Evolutionary conservation across 2,329 filamentous ascomycete genomes (phyloP).

Genomic region (Penicillium sclerotigenum): DNA sequence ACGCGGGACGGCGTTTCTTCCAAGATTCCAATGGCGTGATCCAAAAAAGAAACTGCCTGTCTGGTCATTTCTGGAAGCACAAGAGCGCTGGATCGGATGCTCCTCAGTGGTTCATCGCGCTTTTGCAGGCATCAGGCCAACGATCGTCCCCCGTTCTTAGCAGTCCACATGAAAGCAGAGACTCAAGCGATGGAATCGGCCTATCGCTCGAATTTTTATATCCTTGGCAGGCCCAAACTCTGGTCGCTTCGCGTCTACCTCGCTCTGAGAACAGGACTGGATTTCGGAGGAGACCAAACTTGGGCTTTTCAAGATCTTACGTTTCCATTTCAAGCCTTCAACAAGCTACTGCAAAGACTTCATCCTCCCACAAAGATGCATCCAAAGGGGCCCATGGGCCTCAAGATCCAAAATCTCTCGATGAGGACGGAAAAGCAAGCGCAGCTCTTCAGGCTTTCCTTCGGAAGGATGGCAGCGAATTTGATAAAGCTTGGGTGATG

Average conservation of each 20-base stretch:
- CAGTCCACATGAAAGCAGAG: conserved; percentile 9
- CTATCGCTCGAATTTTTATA: conserved; percentile 43
- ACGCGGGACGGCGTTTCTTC: conserved; percentile 47
- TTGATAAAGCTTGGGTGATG: conserved; percentile 44
- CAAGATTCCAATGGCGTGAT: conserved; percentile 40
- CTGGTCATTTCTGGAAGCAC: conserved; percentile 38
- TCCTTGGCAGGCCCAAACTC: conserved; percentile 31
- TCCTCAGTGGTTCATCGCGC: conserved; percentile 34
- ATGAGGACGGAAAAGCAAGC: conserved; percentile 13
- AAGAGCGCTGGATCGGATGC: conserved; percentile 29
- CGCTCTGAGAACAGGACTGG: conserved; percentile 23
- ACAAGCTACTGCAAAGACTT: conserved; percentile 1
- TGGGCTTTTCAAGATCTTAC: conserved; percentile 27
- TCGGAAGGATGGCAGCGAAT: conserved; percentile 17
- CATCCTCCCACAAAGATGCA: background rate
- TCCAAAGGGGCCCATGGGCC: background rate
- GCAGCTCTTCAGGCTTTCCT: conserved; percentile 20
- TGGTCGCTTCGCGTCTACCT: conserved; percentile 22
- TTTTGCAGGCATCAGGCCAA: conserved; percentile 25
- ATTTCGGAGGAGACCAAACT: conserved; percentile 23
- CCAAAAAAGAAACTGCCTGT: conserved; percentile 36
- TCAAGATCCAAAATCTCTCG: background rate
- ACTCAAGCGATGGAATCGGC: conserved; percentile 18
- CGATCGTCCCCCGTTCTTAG: conserved; percentile 16
- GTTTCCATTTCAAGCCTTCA: conserved; percentile 20